Base-by-base conservation (phyloP, 2,329 filamentous ascomycete species). In the Hyphodiscus sp. region DNA sequence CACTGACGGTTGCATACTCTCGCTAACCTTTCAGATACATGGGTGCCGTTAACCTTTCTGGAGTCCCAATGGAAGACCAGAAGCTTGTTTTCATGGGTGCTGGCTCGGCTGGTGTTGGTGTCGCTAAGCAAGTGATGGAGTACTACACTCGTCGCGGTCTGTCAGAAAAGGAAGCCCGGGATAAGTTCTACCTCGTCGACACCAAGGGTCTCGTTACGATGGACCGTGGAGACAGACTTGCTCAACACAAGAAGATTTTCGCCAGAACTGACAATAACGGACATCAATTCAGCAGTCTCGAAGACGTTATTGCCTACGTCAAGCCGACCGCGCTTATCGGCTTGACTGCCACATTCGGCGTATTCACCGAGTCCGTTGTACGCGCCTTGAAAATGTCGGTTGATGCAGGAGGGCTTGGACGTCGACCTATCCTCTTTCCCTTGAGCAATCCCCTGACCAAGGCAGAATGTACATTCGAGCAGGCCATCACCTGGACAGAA, bases 171-270 rank as follows among this genome's bases (percentile, higher is more conserved):
- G 86, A 89, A 60, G 94, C 94, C 53, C 85, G 85, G 65, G 83
- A 86, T 68, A 94, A 94, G 77, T 97, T 99, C 81, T 97, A 87
- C 83, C 88, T 99, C 47, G 91, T 97, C 56, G 94, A 97, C 75
- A 96, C 91, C 67, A 92, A 94, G 77, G 94, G 94, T 64, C 85
- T 99, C 20, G 92, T 99, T 50, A 96, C 94, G 59, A 79, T 80
- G 58, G 92, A 99, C 75, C 89, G 94, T 56, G 92, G 92, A 52
- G 94, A 97, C 76, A 89, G 86, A 70, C 84, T 99, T 42, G 91
- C 92, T 41, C 87, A 96, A 65, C 94, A 99, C 73, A 89, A 89
- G 74, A 82, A 85, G 73, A 83, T 86, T 71, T 86, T 86, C 64
- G 81, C 83, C 30, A 79, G 83, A 50, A 71, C 71, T 16, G 82